Evolutionary conservation across 257 asterid species (phyloP).

Genomic region (Anisodus tanguticus): DNA sequence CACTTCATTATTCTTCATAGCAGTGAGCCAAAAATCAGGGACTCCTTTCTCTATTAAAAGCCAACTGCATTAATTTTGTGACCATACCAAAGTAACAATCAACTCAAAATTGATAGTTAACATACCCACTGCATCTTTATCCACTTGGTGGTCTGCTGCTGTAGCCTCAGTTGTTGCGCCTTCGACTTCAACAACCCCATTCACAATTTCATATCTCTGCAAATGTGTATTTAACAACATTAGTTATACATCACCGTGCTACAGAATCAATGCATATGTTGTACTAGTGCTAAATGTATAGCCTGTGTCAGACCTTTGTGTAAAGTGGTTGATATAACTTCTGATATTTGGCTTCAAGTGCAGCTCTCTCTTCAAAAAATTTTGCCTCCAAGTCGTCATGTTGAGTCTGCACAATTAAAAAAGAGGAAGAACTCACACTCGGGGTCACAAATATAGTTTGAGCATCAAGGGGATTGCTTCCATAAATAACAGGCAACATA

Average conservation of each 20-base stretch:
- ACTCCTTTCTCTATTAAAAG: constrained; percentile 65
- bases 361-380: constrained; percentile 63
- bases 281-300: not conserved
- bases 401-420: constrained; percentile 42
- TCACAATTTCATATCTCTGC: constrained; percentile 69
- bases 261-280: constrained; percentile 10
- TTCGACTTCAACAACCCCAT: constrained; percentile 55
- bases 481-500: not conserved
- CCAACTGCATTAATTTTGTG: not conserved
- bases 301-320: constrained; percentile 45
- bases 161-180: constrained; percentile 37
- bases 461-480: not conserved
- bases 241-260: not conserved
- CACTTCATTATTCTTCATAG: constrained; percentile 75
- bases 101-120: not conserved
- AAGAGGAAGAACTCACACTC: not conserved
- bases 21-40: constrained; percentile 83
- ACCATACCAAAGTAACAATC: not conserved
- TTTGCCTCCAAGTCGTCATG: constrained; percentile 69
- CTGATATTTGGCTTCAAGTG: constrained; percentile 71
- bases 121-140: constrained; percentile 38
- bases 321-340: constrained; percentile 66
- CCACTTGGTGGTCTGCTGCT: constrained; percentile 29
- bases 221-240: not conserved
- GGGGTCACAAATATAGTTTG: not conserved